Conservation (phyloP, 805 yeast species). For the Schizosaccharomyces japonicus region DNA sequence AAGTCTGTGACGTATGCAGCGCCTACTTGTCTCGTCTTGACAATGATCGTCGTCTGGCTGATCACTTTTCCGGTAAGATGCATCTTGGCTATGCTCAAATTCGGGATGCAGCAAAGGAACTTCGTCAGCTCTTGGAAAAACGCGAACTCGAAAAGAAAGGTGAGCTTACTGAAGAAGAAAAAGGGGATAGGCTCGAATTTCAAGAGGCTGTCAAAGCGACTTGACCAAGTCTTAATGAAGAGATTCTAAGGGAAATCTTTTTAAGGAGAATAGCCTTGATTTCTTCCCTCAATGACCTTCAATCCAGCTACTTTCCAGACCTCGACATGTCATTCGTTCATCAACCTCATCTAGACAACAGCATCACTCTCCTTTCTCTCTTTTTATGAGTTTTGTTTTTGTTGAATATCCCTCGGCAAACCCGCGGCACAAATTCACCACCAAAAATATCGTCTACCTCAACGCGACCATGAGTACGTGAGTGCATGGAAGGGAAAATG, state of each 20-base stretch:
- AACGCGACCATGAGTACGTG: too few species aligned
- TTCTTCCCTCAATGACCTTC: neutral
- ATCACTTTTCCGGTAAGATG: conserved; percentile 64
- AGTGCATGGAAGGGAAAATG: too few species aligned
- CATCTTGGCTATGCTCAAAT: conserved; percentile 64
- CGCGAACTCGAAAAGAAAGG: neutral
- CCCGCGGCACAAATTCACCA: too few species aligned
- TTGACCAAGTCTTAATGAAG: too few species aligned
- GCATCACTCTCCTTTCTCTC: too few species aligned
- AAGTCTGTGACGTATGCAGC: conserved; percentile 75
- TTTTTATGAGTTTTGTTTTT: too few species aligned
- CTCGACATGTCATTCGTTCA: neutral
- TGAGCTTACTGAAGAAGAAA: neutral
- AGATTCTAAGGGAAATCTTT: too few species aligned
- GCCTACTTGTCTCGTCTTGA: conserved; percentile 69
- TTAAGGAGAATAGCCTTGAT: neutral
- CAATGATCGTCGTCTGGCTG: conserved; percentile 69
- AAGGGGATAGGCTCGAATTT: neutral
- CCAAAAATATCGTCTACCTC: too few species aligned
- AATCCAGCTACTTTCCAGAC: neutral
- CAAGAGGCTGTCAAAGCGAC: neutral
- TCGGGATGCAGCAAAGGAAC: conserved; percentile 19
- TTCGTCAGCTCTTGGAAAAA: conserved; percentile 6
- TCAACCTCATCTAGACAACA: too few species aligned
- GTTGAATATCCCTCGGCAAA: too few species aligned